These are phyloP conservation scores for Sextonia rubra DNA, from an alignment of 164 flowering plant species.

Conservation along the genomic window DNA sequence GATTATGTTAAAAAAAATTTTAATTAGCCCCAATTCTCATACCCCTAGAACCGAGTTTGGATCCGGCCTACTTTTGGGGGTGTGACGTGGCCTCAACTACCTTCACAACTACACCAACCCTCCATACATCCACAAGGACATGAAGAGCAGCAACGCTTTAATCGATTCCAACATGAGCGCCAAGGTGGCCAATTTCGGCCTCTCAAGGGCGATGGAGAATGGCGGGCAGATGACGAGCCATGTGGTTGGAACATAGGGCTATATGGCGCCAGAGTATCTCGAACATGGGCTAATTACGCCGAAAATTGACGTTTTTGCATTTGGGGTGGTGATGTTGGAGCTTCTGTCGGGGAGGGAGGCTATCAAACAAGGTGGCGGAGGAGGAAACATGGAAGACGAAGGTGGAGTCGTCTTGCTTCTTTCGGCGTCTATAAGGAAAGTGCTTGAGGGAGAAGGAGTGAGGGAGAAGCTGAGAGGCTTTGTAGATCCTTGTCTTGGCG, in stretches of 20 bases:
- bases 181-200: constrained; percentile 44
- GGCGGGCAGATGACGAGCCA: constrained; percentile 23
- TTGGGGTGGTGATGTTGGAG: constrained; percentile 69
- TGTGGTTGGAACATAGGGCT: constrained; percentile 67
- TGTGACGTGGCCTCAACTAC: constrained; percentile 16
- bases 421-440: no score
- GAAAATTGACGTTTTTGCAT: constrained; percentile 63
- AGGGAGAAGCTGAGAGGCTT: constrained; percentile 7
- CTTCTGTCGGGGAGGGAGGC: constrained; percentile 67
- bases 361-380: constrained; percentile 18
- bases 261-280: constrained; percentile 69
- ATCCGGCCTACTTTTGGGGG: no score
- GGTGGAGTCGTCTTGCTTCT: constrained; percentile 16
- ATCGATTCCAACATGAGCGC: constrained; percentile 11
- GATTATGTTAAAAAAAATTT: no score
- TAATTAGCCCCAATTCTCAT: no score
- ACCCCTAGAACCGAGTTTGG: no score
- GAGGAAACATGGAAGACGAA: constrained; percentile 1
- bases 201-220: constrained; percentile 36
- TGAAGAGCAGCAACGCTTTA: constrained; percentile 11
- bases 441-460: no score
- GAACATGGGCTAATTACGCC: constrained; percentile 62
- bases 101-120: constrained; percentile 16
- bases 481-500: constrained; percentile 34
- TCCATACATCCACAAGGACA: constrained; percentile 8